Percentiles rank a stretch among this genome's conserved stretches.
These are phyloP conservation scores for Lasiosphaeriaceae sp. DNA, from an alignment of 495 filamentous ascomycete genomes.

Conservation along the genomic window DNA sequence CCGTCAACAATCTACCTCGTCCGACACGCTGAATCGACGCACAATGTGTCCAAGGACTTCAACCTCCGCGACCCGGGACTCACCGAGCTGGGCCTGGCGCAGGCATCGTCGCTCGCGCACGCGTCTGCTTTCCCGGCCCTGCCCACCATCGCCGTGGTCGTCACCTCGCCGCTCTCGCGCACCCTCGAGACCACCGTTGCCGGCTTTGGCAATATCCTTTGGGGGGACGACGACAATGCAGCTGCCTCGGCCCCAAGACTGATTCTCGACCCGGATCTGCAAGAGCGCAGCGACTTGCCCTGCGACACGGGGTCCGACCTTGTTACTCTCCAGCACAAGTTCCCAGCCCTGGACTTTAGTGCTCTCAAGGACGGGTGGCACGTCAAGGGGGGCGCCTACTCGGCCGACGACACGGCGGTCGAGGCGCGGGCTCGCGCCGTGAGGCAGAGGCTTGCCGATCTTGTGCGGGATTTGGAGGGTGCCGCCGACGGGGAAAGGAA, in stretches of 20 bases:
- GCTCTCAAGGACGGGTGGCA: constrained; percentile 10
- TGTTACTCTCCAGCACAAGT: constrained; percentile 12
- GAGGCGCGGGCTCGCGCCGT: constrained; percentile 9
- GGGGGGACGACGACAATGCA: not conserved
- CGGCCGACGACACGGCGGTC: constrained; percentile 18
- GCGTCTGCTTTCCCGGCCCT: constrained; percentile 10
- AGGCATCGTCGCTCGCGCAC: constrained; percentile 16
- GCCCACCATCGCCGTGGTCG: constrained; percentile 9
- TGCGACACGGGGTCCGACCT: constrained; percentile 35
- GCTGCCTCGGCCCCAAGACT: constrained; percentile 2
- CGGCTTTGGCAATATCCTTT: constrained; percentile 2
- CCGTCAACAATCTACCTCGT: constrained; percentile 21
- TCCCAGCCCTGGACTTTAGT: constrained; percentile 6
- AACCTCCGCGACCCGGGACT: constrained; percentile 23
- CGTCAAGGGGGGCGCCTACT: constrained; percentile 17
- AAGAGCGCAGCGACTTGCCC: constrained; percentile 35
- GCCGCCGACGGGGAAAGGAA: constrained; percentile 1
- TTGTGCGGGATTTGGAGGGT: constrained; percentile 2
- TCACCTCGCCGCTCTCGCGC: constrained; percentile 24
- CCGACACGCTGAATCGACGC: constrained; percentile 28
- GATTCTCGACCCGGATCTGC: constrained; percentile 25
- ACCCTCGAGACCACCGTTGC: constrained; percentile 24
- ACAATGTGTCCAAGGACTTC: constrained; percentile 32
- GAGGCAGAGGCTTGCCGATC: constrained; percentile 7
- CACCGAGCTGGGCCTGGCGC: constrained; percentile 16